phyloP scores from a whole-genome alignment of 2,329 filamentous ascomycete genomes.

The Lecanoromycetidae sp. region DNA sequence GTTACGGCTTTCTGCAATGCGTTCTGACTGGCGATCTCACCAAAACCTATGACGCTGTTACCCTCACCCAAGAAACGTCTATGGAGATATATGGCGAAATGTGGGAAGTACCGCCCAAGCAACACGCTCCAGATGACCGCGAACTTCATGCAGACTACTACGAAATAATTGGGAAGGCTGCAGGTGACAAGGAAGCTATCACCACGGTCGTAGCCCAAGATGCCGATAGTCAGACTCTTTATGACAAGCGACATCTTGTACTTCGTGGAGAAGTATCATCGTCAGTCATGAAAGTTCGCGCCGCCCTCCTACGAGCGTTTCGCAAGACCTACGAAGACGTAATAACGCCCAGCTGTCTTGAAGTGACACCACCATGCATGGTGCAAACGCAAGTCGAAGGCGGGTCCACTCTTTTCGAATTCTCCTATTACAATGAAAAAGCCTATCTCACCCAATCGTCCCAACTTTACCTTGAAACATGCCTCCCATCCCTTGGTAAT shows the following conservation, averaged over 20 bases:
- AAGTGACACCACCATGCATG: conserved; percentile 79
- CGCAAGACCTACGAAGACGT: conserved; percentile 68
- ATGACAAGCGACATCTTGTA: conserved; percentile 73
- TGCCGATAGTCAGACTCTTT: conserved; percentile 58
- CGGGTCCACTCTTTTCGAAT: conserved; percentile 78
- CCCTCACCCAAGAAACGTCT: conserved; percentile 75
- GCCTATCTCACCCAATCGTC: conserved; percentile 94
- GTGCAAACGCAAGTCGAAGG: conserved; percentile 95
- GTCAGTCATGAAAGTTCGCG: conserved; percentile 78
- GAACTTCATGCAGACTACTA: conserved; percentile 89
- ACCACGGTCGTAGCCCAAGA: conserved; percentile 67
- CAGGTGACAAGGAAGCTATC: conserved; percentile 79
- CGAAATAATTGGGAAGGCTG: conserved; percentile 64
- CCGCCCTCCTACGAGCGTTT: conserved; percentile 70
- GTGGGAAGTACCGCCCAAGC: conserved; percentile 63
- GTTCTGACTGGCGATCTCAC: conserved; percentile 69
- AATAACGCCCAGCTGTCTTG: conserved; percentile 46
- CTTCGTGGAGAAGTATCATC: conserved; percentile 74
- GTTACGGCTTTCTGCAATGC: conserved; percentile 75
- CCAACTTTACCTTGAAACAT: conserved; percentile 94
- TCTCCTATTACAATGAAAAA: conserved; percentile 78
- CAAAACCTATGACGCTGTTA: conserved; percentile 83
- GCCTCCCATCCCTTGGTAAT: conserved; percentile 77
- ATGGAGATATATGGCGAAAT: conserved; percentile 76
- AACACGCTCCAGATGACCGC: conserved; percentile 68